These are phyloP conservation scores for Ceratocystis alfenasii DNA, from an alignment of 2,329 filamentous ascomycete genomes.

Conservation along the genomic window DNA sequence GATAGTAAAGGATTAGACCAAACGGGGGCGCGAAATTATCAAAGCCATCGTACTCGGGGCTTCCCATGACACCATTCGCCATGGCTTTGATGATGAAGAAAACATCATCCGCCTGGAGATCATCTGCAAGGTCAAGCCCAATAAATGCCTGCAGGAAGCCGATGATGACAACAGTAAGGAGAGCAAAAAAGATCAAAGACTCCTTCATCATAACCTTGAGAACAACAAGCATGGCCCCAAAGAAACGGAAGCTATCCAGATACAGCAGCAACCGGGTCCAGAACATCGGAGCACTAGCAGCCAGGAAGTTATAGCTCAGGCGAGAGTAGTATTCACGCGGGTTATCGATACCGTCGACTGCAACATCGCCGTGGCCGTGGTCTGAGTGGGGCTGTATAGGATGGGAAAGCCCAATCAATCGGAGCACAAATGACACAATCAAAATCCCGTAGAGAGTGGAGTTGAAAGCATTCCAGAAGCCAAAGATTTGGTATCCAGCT, in stretches of 20 bases:
- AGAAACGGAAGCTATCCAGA: conserved; percentile 87
- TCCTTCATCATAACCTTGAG: conserved; percentile 92
- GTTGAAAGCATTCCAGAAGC: conserved; percentile 98
- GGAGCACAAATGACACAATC: conserved; percentile 62
- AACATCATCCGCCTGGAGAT: conserved; percentile 55
- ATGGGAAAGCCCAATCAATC: conserved; percentile 65
- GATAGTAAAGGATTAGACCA: conserved; percentile 89
- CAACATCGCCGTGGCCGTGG: not conserved
- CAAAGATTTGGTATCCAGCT: conserved; percentile 77
- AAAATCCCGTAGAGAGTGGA: conserved; percentile 67
- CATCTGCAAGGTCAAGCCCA: conserved; percentile 73
- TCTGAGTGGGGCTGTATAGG: conserved; percentile 29
- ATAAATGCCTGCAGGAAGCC: conserved; percentile 91
- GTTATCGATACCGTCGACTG: not conserved
- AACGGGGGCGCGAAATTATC: conserved; percentile 87
- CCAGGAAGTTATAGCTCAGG: conserved; percentile 85
- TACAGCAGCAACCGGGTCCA: conserved; percentile 89
- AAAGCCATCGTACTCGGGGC: conserved; percentile 78
- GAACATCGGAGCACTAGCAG: conserved; percentile 90
- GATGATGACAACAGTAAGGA: conserved; percentile 70
- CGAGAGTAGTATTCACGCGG: conserved; percentile 54
- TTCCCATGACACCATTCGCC: conserved; percentile 84
- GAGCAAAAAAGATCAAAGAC: conserved; percentile 89
- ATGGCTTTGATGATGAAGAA: conserved; percentile 67
- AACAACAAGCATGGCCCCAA: conserved; percentile 95